Evolutionary conservation across 164 flowering plant species (phyloP).

Genomic region (Kalanchoe fedtschenkoi): DNA sequence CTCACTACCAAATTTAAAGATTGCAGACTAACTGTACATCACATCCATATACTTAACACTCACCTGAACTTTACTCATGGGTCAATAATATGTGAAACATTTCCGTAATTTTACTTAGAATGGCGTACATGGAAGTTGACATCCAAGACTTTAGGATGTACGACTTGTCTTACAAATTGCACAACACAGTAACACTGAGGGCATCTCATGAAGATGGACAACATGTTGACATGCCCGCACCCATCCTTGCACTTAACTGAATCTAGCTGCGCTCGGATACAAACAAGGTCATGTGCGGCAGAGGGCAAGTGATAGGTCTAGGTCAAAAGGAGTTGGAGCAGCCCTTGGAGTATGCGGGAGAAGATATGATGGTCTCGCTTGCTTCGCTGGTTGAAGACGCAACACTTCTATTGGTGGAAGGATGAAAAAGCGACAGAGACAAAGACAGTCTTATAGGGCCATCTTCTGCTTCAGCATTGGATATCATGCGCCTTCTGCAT

Average conservation of each 20-base stretch:
- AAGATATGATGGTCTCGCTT: conserved; percentile 39
- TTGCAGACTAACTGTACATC: no score
- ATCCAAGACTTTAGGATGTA: neutral
- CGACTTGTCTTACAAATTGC: no score
- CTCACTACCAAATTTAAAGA: no score
- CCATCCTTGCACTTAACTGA: neutral
- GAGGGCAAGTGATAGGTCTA: conserved; percentile 36
- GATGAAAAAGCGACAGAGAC: conserved; percentile 39
- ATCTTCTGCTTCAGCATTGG: conserved; percentile 10
- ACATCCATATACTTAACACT: no score
- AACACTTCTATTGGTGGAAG: conserved; percentile 22
- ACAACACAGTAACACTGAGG: no score
- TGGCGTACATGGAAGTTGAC: no score
- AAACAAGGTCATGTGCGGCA: conserved; percentile 14
- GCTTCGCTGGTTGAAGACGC: conserved; percentile 38
- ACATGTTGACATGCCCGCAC: neutral
- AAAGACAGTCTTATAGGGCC: conserved; percentile 29
- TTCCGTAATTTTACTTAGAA: no score
- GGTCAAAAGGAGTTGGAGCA: conserved; percentile 23
- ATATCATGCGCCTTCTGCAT: neutral
- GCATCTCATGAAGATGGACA: neutral
- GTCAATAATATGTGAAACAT: no score
- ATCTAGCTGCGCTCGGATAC: neutral
- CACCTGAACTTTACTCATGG: no score
- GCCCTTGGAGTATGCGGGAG: conserved; percentile 22